Base-by-base conservation (phyloP, 2,329 filamentous ascomycete species). In the Thelonectria discophora region DNA sequence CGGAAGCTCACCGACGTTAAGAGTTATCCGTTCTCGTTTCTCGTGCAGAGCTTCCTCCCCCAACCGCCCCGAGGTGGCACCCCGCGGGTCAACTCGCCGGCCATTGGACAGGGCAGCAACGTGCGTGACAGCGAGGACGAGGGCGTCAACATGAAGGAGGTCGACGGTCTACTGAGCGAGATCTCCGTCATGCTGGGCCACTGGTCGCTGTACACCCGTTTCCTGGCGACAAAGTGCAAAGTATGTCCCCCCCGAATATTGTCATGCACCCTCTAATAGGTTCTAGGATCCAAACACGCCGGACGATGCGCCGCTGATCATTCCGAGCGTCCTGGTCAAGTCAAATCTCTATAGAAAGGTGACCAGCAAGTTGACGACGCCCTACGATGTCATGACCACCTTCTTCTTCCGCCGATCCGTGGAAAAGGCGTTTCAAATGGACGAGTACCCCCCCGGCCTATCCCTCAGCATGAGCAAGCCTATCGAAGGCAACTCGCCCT, bases 351-450 rank as follows among this genome's bases (percentile, higher is more conserved):
- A 87, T 69, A 88, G 86, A 65, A 98, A 98, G 75, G 85, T 97
- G 4, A 84, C 86, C 0, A 86, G 87, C 53, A 90, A 89, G 61
- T 84, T 99, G 1, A 84, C 89, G 11, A 85, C 86, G 2, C 93
- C 95, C 0, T 98, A 97, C 81, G 97, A 96, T 73, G 80, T 86
- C 60, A 94, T 99, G 90, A 93, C 93, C 2, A 95, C 90, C 1
- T 99, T 99, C 80, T 98, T 97, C 86, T 94, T 97, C 80, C 90
- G 96, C 7, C 87, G 95, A 50, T 97, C 94, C 0, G 94, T 99
- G 2, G 95, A 99, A 74, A 98, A 97, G 76, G 93, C 95, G 1
- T 99, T 99, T 77, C 94, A 99, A 75, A 82, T 99, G 47, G 95
- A 99, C 74, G 96, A 99, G 75, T 86, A 89, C 18, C 95, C 95